phyloP scores from a whole-genome alignment of 1,284 basidiomycete genomes.

The Trichosporon faecale region DNA sequence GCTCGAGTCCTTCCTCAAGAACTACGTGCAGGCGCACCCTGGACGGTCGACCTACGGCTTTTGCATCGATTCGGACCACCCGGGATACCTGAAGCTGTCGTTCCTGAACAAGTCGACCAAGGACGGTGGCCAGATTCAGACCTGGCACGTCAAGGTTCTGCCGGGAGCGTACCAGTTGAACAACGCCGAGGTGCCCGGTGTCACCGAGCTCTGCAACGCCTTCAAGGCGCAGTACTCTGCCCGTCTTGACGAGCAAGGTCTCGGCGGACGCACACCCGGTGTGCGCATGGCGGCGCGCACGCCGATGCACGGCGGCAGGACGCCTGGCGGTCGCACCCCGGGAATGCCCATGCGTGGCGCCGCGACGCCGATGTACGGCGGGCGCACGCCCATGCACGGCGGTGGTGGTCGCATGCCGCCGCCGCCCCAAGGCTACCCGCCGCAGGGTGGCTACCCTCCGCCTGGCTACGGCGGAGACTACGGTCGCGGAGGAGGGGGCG shows the following conservation, averaged over 20 bases:
- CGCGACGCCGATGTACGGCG: slow-evolving; percentile 25
- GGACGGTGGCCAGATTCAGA: slow-evolving; percentile 61
- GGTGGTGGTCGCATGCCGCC: background rate
- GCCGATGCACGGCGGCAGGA: slow-evolving; percentile 63
- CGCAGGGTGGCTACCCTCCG: slow-evolving; percentile 7
- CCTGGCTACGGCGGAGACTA: slow-evolving; percentile 4
- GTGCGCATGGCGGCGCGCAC: slow-evolving; percentile 54
- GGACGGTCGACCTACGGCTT: slow-evolving; percentile 95
- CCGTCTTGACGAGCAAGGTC: slow-evolving; percentile 36
- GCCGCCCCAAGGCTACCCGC: background rate
- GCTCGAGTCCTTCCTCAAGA: slow-evolving; percentile 83
- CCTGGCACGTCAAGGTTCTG: slow-evolving; percentile 84
- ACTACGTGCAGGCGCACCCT: slow-evolving; percentile 88
- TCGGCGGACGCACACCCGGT: slow-evolving; percentile 71
- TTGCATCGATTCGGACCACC: slow-evolving; percentile 79
- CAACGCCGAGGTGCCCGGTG: slow-evolving; percentile 80
- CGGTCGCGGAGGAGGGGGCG: background rate
- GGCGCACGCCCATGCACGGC: slow-evolving; percentile 10
- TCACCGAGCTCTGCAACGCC: slow-evolving; percentile 87
- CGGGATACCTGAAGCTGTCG: slow-evolving; percentile 89
- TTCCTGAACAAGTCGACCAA: slow-evolving; percentile 87
- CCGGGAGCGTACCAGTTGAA: slow-evolving; percentile 87
- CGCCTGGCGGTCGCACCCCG: slow-evolving; percentile 70
- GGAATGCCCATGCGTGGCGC: slow-evolving; percentile 43
- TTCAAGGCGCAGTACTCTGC: slow-evolving; percentile 77